Conservation (phyloP, 2,329 filamentous ascomycete genomes). For the Botryotinia convoluta region DNA sequence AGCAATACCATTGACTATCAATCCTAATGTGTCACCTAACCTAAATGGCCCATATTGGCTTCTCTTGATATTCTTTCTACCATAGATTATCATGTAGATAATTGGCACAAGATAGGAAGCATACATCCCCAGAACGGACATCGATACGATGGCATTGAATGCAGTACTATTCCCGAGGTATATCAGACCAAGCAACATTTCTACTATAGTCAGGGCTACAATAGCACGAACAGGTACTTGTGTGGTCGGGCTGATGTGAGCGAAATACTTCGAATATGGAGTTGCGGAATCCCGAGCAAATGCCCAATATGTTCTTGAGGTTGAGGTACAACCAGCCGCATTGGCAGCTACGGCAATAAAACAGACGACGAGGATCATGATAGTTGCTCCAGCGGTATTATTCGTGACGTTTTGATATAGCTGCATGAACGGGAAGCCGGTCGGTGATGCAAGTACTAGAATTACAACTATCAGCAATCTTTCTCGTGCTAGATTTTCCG, state of each 20-base stretch:
- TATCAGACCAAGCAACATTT: constrained; percentile 46
- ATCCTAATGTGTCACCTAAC: constrained; percentile 40
- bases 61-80: constrained; percentile 35
- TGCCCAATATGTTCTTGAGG: constrained; percentile 44
- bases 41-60: constrained; percentile 32
- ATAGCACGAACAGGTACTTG: constrained; percentile 43
- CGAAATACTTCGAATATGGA: constrained; percentile 40
- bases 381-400: constrained; percentile 3
- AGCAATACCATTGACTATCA: constrained; percentile 42
- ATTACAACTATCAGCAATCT: background rate
- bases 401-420: constrained; percentile 45
- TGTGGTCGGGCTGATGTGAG: constrained; percentile 35
- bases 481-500: background rate
- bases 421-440: constrained; percentile 48
- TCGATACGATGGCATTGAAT: constrained; percentile 47
- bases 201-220: constrained; percentile 43
- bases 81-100: constrained; percentile 40
- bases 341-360: constrained; percentile 49
- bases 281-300: constrained; percentile 48
- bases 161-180: constrained; percentile 48
- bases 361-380: background rate
- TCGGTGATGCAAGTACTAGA: constrained; percentile 42
- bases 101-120: constrained; percentile 45
- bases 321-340: constrained; percentile 45
- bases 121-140: constrained; percentile 46